Base-by-base conservation (phyloP, 192 early-diverging fungal genomes). In the Backusella australiensis region DNA sequence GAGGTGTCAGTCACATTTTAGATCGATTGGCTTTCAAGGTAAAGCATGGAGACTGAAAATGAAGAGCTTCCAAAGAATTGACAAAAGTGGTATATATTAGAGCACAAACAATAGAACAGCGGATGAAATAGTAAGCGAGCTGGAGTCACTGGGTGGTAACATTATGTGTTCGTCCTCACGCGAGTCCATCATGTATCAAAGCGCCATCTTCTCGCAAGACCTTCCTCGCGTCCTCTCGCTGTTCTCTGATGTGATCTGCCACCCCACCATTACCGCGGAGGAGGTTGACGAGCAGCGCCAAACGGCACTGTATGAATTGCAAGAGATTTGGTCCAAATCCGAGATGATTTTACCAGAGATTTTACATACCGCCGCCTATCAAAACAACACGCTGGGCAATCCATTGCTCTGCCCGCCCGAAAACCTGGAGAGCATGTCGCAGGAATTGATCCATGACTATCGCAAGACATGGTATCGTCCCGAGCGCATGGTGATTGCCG, bases 111-210 rank as follows among this genome's bases (percentile, higher is more conserved):
- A 87, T 35, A 86, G 87, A 75, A 90, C 90, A 11, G 86, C 89
- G 8, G 90, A 89, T 34, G 85, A 93, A 72, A 90, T 96, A 26
- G 86, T 94, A 74, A 84, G 87, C 19, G 86, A 91, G 82, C 82
- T 97, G 59, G 97, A 98, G 75, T 88, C 90, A 41, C 84, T 98
- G 19, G 96, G 98, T 14, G 96, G 96, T 19, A 96, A 95, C 66
- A 89, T 98, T 17, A 91, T 94, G 86, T 93, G 96, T 73, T 94
- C 96, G 21, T 91, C 92, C 63, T 93, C 94, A 26, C 91, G 96
- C 36, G 98, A 99, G 80, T 88, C 93, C 69, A 96, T 99, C 83
- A 95, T 96, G 91, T 99, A 98, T 81, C 96, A 97, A 80, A 92
- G 94, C 6, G 91, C 94, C 6, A 91, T 99, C 29, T 96, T 99